These are phyloP conservation scores for Fusarium nygamai DNA, from an alignment of 2,329 filamentous ascomycete genomes.

Conservation along the genomic window DNA sequence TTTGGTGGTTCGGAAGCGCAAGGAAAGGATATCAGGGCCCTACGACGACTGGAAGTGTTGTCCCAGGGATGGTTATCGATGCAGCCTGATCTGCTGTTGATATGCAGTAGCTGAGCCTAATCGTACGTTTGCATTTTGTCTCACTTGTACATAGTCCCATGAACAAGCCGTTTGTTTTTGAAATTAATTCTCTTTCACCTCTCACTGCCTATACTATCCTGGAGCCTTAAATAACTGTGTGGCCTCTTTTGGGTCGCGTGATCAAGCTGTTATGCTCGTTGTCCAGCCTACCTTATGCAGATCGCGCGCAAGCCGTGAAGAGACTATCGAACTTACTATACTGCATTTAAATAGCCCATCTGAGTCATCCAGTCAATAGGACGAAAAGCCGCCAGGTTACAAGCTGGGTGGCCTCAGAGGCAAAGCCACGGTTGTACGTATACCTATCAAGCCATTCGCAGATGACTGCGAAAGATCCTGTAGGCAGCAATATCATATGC, in stretches of 20 bases:
- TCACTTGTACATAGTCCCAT: not conserved
- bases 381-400: not conserved
- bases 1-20: constrained; percentile 55
- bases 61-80: constrained; percentile 31
- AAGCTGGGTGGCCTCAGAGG: constrained; percentile 13
- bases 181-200: not conserved
- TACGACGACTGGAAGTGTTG: constrained; percentile 34
- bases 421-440: not conserved
- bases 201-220: not conserved
- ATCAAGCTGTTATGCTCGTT: not conserved
- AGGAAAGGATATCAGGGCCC: constrained; percentile 41
- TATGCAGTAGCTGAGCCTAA: not conserved
- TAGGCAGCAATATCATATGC: not conserved
- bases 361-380: constrained; percentile 8
- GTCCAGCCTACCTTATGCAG: not conserved
- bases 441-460: not conserved
- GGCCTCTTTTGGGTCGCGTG: not conserved
- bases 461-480: not conserved
- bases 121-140: not conserved
- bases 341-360: not conserved
- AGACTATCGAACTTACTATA: not conserved
- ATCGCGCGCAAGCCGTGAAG: not conserved
- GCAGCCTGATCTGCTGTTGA: constrained; percentile 21
- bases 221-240: not conserved
- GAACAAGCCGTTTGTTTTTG: not conserved